phyloP scores from a whole-genome alignment of 257 asterid species.

The Mentha longifolia region DNA sequence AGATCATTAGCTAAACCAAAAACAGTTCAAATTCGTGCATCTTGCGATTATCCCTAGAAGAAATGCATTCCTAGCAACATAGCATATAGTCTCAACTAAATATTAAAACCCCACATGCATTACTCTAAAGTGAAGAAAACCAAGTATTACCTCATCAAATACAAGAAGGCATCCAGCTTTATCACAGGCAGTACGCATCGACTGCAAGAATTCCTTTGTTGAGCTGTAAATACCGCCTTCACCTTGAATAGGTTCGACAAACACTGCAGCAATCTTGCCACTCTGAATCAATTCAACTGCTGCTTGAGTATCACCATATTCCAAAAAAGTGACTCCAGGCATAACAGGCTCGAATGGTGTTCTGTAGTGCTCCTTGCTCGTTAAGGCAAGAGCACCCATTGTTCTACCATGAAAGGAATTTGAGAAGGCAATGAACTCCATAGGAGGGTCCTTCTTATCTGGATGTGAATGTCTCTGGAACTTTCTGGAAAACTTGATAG shows the following conservation, averaged over 20 bases:
- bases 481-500: constrained; percentile 87
- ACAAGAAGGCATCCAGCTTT: constrained; percentile 76
- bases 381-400: constrained; percentile 92
- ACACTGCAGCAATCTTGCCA: constrained; percentile 87
- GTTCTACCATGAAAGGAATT: constrained; percentile 92
- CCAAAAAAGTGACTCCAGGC: constrained; percentile 91
- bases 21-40: neutral
- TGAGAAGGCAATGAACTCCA: constrained; percentile 76
- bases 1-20: neutral
- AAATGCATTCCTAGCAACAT: neutral
- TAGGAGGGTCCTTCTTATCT: constrained; percentile 57
- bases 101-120: neutral
- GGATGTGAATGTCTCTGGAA: constrained; percentile 66
- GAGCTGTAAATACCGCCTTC: constrained; percentile 98
- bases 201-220: constrained; percentile 67
- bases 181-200: constrained; percentile 81
- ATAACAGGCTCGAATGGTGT: constrained; percentile 87
- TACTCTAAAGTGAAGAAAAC: neutral
- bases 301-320: constrained; percentile 74
- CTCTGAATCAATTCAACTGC: constrained; percentile 64
- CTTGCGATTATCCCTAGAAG: neutral
- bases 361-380: constrained; percentile 87
- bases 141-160: constrained; percentile 78
- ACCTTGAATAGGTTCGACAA: constrained; percentile 95
- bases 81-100: neutral